These are phyloP conservation scores for Parsonsia alboflavescens DNA, from an alignment of 257 asterid genomes.

Conservation along the genomic window DNA sequence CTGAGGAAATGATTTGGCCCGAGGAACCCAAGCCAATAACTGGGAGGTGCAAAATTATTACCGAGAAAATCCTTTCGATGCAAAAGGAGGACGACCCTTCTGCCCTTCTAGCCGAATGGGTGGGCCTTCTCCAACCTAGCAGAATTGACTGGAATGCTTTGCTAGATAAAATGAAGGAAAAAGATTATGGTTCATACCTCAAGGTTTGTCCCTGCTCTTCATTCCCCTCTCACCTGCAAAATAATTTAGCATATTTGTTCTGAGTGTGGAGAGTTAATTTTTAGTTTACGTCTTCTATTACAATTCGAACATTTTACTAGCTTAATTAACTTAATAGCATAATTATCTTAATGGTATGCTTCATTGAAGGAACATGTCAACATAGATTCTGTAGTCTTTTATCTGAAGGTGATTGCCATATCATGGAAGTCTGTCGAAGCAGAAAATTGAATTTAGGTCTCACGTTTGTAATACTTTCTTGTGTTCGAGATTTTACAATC, in stretches of 20 bases:
- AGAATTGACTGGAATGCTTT: slow-evolving; percentile 74
- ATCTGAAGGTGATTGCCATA: too few relatives aligned
- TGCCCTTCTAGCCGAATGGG: slow-evolving; percentile 69
- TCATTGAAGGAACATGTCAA: not conserved
- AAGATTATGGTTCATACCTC: slow-evolving; percentile 34
- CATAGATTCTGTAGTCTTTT: not conserved
- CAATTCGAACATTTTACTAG: too few relatives aligned
- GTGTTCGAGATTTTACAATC: not conserved
- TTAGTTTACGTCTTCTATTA: not conserved
- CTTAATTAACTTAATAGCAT: not conserved
- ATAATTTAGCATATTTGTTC: not conserved
- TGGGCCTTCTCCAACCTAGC: slow-evolving; percentile 62
- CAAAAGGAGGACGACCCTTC: slow-evolving; percentile 54
- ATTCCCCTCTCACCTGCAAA: not conserved
- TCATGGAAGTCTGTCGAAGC: not conserved
- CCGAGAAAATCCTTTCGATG: slow-evolving; percentile 57
- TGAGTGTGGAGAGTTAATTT: not conserved
- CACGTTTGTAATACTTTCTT: not conserved
- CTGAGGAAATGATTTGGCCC: slow-evolving; percentile 56
- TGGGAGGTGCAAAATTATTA: slow-evolving; percentile 65
- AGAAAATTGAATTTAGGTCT: not conserved
- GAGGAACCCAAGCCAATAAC: slow-evolving; percentile 64
- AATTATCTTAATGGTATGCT: not conserved
- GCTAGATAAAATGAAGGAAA: slow-evolving; percentile 57
- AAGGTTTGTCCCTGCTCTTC: slow-evolving; percentile 44